Base-by-base conservation (phyloP, 2,329 filamentous ascomycete species). In the Fusarium chaquense region DNA sequence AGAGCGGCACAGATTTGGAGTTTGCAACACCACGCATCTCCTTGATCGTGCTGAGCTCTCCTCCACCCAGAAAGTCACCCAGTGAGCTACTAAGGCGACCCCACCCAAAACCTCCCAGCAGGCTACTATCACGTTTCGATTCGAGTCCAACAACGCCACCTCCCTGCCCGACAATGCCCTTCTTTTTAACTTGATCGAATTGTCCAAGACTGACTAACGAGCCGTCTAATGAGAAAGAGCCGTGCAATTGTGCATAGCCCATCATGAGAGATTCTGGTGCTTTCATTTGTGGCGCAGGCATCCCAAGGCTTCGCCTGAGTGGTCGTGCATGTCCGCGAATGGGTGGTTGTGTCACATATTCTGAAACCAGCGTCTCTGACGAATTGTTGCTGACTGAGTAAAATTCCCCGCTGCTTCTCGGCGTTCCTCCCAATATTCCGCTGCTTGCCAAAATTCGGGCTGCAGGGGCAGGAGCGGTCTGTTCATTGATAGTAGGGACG, bases 311-410 rank as follows among this genome's bases (percentile, higher is more conserved):
- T 51, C 82, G 81, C 60, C 86, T 82, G 16, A 84, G 74, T 30
- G 85, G 82, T 28, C 81, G 78, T 44, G 71, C 77, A 15, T 79
- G 76, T 3, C 77, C 73, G 53, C 81, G 73, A 32, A 66, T 26
- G 18, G 64, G 62, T 10, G 75, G 74, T 51, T 90, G 88, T 20
- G 89, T 83, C 16, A 91, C 87, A 76, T 97, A 97, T 79, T 98
- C 96, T 0, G 96, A 99, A 13, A 91, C 91, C 49, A 98, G 78
- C 5, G 96, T 99, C 78, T 99, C 96, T 18, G 92, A 93, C 9
- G 96, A 98, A 76, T 97, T 91, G 77, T 98, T 98, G 82, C 95
- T 98, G 78, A 95, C 82, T 1, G 94, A 94, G 79, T 97, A 98
- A 75, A 98, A 97, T 76, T 99, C 96, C 56, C 92, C 92, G 77